Percentiles rank a stretch among this genome's conserved stretches.
Conservation (phyloP, 306 rosid genomes). For the Calophaca sinica region DNA sequence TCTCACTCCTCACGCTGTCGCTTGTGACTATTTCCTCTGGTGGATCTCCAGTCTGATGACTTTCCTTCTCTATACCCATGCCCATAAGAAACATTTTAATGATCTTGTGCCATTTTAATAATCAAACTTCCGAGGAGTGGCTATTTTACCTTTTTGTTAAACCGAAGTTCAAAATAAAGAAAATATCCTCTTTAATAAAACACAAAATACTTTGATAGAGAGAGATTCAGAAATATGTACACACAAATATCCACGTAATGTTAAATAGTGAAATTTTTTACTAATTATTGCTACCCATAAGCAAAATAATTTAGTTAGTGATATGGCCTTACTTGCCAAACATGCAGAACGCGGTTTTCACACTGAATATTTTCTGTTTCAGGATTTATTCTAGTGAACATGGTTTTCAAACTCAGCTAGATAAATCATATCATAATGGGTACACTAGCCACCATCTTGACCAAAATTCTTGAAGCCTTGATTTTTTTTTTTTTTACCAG, state of each 20-base stretch:
- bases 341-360: slow-evolving; percentile 9
- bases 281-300: slow-evolving; percentile 5
- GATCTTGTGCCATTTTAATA: neutral
- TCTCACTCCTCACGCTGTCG: neutral
- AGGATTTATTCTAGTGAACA: slow-evolving; percentile 4
- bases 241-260: neutral
- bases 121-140: slow-evolving; percentile 1
- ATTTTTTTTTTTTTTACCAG: slow-evolving; percentile 13
- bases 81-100: neutral
- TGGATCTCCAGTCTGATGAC: neutral
- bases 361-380: slow-evolving; percentile 2
- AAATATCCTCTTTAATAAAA: slow-evolving; percentile 7
- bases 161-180: neutral
- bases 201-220: slow-evolving; percentile 7
- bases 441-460: slow-evolving; percentile 3
- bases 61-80: too few relatives aligned
- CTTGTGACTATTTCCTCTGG: neutral
- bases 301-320: slow-evolving; percentile 2
- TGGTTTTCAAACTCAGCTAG: slow-evolving; percentile 20
- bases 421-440: slow-evolving; percentile 2
- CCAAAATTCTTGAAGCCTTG: slow-evolving; percentile 28
- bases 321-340: slow-evolving; percentile 13
- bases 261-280: neutral
- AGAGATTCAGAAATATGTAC: slow-evolving; percentile 7
- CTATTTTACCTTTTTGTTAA: neutral